A percentile compares a stretch with the other conserved stretches of the same genome.
phyloP scores from a whole-genome alignment of 768 basidiomycete genomes.

The Cyclocybe cylindracea region DNA sequence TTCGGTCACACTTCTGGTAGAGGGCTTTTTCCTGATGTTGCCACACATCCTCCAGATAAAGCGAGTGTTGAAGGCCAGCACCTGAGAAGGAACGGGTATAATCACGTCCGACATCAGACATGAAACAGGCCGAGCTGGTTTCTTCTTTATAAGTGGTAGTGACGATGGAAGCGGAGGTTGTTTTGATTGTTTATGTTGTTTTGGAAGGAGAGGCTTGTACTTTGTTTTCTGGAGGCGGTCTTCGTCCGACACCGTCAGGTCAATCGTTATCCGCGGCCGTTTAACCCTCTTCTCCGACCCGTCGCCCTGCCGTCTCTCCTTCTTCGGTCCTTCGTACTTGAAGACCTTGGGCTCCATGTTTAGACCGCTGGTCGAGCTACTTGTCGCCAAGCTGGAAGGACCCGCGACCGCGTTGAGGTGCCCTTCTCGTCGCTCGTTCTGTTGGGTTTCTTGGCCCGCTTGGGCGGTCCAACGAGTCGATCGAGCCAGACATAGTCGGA shows the following conservation, averaged over 20 bases:
- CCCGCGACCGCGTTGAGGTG: neutral
- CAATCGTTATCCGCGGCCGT: neutral
- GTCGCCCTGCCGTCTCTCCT: neutral
- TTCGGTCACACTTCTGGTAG: no score
- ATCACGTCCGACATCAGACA: neutral
- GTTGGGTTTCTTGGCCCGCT: neutral
- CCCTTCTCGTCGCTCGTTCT: neutral
- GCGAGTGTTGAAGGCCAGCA: slow-evolving; percentile 3
- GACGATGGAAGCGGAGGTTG: neutral
- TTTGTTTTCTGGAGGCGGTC: neutral
- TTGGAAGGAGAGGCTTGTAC: neutral
- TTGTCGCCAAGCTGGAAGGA: slow-evolving; percentile 1
- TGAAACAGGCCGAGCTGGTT: neutral
- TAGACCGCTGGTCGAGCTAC: neutral
- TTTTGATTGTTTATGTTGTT: neutral
- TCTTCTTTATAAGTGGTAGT: neutral
- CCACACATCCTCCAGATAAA: neutral
- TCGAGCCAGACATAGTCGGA: slow-evolving; percentile 15
- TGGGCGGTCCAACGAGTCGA: neutral
- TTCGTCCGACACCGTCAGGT: neutral
- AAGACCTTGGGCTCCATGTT: neutral
- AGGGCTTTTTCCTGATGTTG: no score
- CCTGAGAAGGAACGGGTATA: neutral
- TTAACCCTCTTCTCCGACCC: slow-evolving; percentile 5
- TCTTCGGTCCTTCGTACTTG: neutral